Evolutionary conservation across 441 rosid species (phyloP), one percentile per base, ranked within the genome.

Genomic region (Geranium incanum): DNA sequence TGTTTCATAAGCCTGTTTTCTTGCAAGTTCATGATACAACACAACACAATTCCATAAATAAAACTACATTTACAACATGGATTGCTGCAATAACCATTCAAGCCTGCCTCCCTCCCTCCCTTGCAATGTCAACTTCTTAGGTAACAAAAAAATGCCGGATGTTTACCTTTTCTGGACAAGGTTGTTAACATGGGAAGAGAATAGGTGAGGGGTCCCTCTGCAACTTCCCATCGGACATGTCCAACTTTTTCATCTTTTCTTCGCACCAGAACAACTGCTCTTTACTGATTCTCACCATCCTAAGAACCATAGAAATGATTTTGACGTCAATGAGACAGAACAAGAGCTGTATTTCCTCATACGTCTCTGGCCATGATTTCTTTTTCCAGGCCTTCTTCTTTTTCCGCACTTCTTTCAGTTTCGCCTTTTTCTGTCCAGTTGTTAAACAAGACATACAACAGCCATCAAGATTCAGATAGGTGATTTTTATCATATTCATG

Each of bases 181-280:
- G 36, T 55, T 66, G 70, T 86, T 81, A 89, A 81, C 94, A 92
- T 43, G 97, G 99, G 83, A 90, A 90, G 38, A 95, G 90, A 71
- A 85, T 75, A 28, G 98, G 96, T 36, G 89, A 85, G 4, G 96
- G 92, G 19, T 95, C 96, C 78, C 97, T 87, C 64, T 82, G 82
- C 81, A 90, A 74, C 81, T 81, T 88, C 69, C 97, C 90, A 60
- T 75, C 81, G 0, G 83, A 70, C 60, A 89, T 70, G 71, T 85
- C 79, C 38, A 95, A 83, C 36, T 88, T 95, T 71, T 95, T 95
- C 81, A 95, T 87, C 89, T 92, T 95, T 67, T 90, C 97, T 83
- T 92, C 97, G 16, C 99, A 92, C 99, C 99, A 95, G 4, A 88
- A 78, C 68, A 95, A 78, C 69, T 95, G 91, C 75, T 91, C 98